These are phyloP conservation scores for Pseudogymnoascus sp. DNA, from an alignment of 2,329 filamentous ascomycete genomes.

Conservation along the genomic window DNA sequence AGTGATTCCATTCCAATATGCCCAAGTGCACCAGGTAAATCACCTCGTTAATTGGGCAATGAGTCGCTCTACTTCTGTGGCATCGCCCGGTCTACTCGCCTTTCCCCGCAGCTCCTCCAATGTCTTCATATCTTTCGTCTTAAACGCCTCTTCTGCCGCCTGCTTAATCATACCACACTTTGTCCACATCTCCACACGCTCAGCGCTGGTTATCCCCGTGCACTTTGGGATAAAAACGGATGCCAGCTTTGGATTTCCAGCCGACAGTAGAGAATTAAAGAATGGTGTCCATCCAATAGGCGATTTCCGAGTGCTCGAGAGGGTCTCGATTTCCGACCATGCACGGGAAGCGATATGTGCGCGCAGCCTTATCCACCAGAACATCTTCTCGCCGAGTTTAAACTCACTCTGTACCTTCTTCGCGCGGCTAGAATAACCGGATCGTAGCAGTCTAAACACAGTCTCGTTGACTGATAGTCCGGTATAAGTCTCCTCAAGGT, in stretches of 20 bases:
- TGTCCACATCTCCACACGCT: constrained; percentile 83
- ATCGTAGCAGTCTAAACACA: constrained; percentile 75
- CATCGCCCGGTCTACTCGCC: constrained; percentile 61
- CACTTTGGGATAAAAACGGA: constrained; percentile 83
- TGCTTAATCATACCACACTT: constrained; percentile 87
- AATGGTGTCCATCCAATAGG: constrained; percentile 98
- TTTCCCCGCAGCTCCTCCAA: constrained; percentile 67
- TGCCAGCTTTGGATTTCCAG: constrained; percentile 83
- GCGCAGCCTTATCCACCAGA: constrained; percentile 78
- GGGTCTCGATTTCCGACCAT: constrained; percentile 88
- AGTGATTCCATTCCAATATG: background rate
- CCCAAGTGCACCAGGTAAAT: constrained; percentile 10
- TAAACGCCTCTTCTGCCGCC: constrained; percentile 86
- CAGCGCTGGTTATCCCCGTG: constrained; percentile 51
- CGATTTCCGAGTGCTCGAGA: constrained; percentile 68
- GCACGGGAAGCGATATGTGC: constrained; percentile 84
- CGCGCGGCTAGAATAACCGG: constrained; percentile 76
- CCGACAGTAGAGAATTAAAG: constrained; percentile 80
- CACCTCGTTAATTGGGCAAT: constrained; percentile 50
- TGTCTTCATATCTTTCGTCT: constrained; percentile 68
- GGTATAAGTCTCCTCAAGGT: constrained; percentile 68
- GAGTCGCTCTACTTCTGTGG: constrained; percentile 75
- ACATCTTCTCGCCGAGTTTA: constrained; percentile 83
- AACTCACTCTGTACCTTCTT: constrained; percentile 88
- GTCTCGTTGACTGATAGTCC: constrained; percentile 88